Base-by-base conservation (phyloP, 2,329 filamentous ascomycete genomes). In the Colletotrichum euphorbiae region DNA sequence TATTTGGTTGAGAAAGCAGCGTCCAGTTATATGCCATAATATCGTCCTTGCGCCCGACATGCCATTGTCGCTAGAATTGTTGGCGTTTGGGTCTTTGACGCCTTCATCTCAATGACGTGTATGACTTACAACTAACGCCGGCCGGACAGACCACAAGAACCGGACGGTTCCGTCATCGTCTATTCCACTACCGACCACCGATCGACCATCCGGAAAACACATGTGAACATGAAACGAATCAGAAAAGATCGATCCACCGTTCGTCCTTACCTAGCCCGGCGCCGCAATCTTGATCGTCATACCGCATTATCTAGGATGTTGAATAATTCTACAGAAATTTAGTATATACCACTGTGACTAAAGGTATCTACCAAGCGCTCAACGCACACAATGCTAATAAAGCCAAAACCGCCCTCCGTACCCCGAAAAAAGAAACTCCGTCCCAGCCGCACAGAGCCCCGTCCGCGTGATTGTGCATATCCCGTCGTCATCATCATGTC, bases 41-140 rank as follows among this genome's bases (percentile, higher is more conserved):
- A 4, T 8, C n/a, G 50, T 50, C 46, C 21, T 24, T 13, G 40
- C 17, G 11, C 13, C 19, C 1, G n/a, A 6, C 12, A 31, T 42
- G 28, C 33, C 28, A 33, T 21, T 28, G 24, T n/a, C n/a, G n/a
- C n/a, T n/a, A 17, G 51, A 56, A 40, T 31, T 28, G 13, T 48
- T 54, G 38, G 52, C 60, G 52, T 33, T 17, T 11, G 40, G 12
- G 57, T 63, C 60, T 52, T 67, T 63, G 65, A 67, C 60, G 65
- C 60, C 65, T 52, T 64, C 66, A 17, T 61, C 66, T 64, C 48
- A 48, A 70, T 69, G 68, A 70, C 68, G 68, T 70, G 64, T 2
- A 70, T 60, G 68, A 70, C 68, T 70, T 58, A 54, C 31, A 46
- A 24, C 59, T 58, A 51, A 46, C 36, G 63, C 58, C 58, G 38